Conservation (phyloP, 2,329 filamentous ascomycete species). For the Pseudohalonectria lignicola region DNA sequence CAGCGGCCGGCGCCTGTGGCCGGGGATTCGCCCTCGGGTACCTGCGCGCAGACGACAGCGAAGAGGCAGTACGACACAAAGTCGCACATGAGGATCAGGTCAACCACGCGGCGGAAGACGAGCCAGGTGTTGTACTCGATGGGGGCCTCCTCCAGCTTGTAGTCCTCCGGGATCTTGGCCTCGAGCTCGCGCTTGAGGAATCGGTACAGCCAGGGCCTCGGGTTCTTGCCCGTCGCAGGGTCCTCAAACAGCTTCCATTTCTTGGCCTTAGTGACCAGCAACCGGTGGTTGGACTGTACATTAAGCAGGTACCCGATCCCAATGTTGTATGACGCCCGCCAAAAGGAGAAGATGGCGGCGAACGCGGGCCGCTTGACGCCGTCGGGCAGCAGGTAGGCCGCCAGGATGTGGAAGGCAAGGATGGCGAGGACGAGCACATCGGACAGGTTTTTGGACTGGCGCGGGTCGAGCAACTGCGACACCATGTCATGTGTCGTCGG, state of each 20-base stretch:
- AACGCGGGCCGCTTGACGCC: conserved; percentile 65
- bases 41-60: conserved; percentile 74
- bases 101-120: conserved; percentile 87
- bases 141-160: conserved; percentile 84
- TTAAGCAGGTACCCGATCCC: conserved; percentile 87
- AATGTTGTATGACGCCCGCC: conserved; percentile 84
- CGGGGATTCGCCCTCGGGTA: conserved; percentile 60
- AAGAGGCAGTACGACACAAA: conserved; percentile 96
- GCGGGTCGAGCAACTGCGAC: conserved; percentile 87
- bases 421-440: conserved; percentile 73
- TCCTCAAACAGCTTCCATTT: conserved; percentile 80
- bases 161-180: conserved; percentile 88
- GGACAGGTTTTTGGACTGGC: conserved; percentile 88
- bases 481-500: conserved; percentile 98
- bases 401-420: conserved; percentile 61
- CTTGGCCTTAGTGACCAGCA: conserved; percentile 77
- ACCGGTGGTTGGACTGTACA: conserved; percentile 80
- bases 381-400: conserved; percentile 62
- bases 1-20: conserved; percentile 65
- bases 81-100: conserved; percentile 97
- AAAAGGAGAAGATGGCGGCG: conserved; percentile 78
- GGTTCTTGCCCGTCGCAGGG: conserved; percentile 69
- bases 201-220: conserved; percentile 69
- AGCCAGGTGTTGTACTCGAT: conserved; percentile 99
- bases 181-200: conserved; percentile 84